These are phyloP conservation scores for Globisporangium nunn DNA, from an alignment of 352 stramenopile species.

Conservation along the genomic window DNA sequence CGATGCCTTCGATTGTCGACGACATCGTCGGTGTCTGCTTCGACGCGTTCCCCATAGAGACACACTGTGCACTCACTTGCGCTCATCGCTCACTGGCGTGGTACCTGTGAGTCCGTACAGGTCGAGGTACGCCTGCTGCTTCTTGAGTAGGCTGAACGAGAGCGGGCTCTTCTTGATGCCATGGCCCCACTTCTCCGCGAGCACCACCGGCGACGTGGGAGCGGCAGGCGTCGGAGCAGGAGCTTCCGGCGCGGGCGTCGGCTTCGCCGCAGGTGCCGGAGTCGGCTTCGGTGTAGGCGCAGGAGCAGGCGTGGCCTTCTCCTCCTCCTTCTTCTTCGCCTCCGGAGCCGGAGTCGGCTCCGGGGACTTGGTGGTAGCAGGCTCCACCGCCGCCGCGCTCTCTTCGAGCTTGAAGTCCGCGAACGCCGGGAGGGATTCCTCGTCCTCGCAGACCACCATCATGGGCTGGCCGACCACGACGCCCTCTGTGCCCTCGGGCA, in stretches of 20 bases:
- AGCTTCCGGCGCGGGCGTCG: constrained; percentile 3
- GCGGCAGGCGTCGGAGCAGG: constrained; percentile 10
- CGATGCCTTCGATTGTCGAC: background rate
- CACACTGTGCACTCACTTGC: constrained; percentile 20
- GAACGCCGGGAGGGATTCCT: constrained; percentile 53
- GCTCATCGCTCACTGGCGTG: constrained; percentile 42
- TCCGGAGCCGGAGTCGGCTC: constrained; percentile 50
- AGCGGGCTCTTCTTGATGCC: constrained; percentile 78
- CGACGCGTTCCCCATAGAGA: background rate
- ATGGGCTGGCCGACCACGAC: constrained; percentile 92
- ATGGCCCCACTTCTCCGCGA: constrained; percentile 73
- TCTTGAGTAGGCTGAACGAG: constrained; percentile 74
- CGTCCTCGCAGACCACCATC: constrained; percentile 93
- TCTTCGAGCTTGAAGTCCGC: constrained; percentile 75
- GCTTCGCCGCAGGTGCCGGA: constrained; percentile 17
- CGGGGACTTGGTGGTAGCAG: constrained; percentile 22
- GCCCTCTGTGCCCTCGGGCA: constrained; percentile 84
- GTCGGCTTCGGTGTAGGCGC: constrained; percentile 16
- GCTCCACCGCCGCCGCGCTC: constrained; percentile 17
- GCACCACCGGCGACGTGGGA: constrained; percentile 19
- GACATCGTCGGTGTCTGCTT: background rate
- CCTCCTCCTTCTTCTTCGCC: constrained; percentile 72
- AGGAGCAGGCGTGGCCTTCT: constrained; percentile 35
- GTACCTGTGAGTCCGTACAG: constrained; percentile 79
- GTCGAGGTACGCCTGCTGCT: constrained; percentile 80